Evolutionary conservation across 139 green algal species (phyloP).

Genomic region (Coelastrella sp.): DNA sequence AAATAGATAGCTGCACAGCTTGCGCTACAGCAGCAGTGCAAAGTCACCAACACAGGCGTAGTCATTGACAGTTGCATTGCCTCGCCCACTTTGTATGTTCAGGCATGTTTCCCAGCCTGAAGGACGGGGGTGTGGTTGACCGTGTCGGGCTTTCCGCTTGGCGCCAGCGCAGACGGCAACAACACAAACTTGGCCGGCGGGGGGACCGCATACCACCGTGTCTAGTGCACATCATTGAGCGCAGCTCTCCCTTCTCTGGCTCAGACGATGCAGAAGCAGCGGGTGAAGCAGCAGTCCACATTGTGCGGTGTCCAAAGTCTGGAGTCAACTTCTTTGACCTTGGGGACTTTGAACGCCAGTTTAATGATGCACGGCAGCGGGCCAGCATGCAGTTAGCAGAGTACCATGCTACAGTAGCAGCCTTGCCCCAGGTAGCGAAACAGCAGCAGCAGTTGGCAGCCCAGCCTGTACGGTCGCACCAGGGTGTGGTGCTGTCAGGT

Average conservation of each 20-base stretch:
- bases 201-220: constrained; percentile 58
- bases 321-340: constrained; percentile 82
- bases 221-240: constrained; percentile 88
- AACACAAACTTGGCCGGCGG: not conserved
- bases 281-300: constrained; percentile 62
- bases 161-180: constrained; percentile 59
- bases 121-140: constrained; percentile 89
- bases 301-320: constrained; percentile 80
- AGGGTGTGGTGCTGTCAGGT: not conserved
- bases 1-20: no score
- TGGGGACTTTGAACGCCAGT: constrained; percentile 82
- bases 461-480: not conserved
- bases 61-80: no score
- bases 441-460: constrained; percentile 15
- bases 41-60: no score
- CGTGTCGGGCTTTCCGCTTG: constrained; percentile 83
- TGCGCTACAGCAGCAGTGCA: no score
- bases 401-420: not conserved
- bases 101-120: constrained; percentile 66
- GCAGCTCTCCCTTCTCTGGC: constrained; percentile 86
- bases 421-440: not conserved
- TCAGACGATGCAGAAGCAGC: constrained; percentile 69
- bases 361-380: constrained; percentile 63
- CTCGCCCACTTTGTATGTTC: no score
- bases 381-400: constrained; percentile 23